Evolutionary conservation across 164 flowering plant genomes (phyloP).

Genomic region (Chimonanthus praecox): DNA sequence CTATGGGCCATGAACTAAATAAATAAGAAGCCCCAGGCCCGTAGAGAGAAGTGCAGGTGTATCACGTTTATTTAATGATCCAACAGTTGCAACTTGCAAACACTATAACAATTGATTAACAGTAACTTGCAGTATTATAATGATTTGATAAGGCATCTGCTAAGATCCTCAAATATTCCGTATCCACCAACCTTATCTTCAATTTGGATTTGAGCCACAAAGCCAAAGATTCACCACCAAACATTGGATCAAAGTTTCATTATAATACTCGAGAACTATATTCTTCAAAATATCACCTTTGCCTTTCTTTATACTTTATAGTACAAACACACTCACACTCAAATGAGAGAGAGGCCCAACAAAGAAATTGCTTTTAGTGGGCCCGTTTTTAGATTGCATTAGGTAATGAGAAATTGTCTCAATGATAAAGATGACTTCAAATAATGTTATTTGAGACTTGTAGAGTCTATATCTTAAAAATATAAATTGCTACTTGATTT

Average conservation of each 20-base stretch:
- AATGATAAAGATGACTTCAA: too few species aligned
- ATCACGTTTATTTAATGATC: not conserved
- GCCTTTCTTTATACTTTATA: not conserved
- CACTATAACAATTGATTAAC: too few species aligned
- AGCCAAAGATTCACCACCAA: not conserved
- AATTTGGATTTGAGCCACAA: not conserved
- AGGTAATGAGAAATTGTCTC: not conserved
- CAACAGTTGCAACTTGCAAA: not conserved
- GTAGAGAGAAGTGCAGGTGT: not conserved
- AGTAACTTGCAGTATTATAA: too few species aligned
- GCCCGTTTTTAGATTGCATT: not conserved
- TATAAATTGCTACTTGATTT: too few species aligned
- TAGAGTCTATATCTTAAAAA: too few species aligned
- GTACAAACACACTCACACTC: too few species aligned
- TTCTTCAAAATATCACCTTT: not conserved
- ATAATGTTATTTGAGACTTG: too few species aligned
- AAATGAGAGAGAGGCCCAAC: not conserved
- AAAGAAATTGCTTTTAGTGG: not conserved
- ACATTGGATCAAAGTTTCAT: not conserved
- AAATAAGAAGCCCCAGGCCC: too few species aligned
- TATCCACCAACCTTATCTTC: not conserved
- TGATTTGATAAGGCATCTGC: not conserved
- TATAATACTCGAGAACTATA: not conserved
- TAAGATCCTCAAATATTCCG: not conserved
- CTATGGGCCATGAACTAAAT: too few species aligned